These are phyloP conservation scores for Tuber brumale DNA, from an alignment of 495 filamentous ascomycete species.

Conservation along the genomic window DNA sequence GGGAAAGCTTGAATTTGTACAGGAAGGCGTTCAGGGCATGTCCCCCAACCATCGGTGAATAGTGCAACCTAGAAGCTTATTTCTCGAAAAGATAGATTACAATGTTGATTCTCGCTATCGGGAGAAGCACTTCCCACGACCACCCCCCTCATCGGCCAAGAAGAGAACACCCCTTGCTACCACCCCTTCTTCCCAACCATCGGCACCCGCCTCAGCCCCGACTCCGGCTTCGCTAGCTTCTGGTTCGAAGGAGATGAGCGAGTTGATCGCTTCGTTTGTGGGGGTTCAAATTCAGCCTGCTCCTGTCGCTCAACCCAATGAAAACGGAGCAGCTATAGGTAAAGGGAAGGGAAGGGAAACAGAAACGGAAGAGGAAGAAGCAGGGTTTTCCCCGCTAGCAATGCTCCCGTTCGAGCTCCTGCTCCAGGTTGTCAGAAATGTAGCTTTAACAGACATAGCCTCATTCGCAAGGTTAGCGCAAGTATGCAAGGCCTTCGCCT, in stretches of 20 bases:
- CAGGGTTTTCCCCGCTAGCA: conserved; percentile 60
- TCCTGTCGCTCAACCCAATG: conserved; percentile 43
- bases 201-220: conserved; percentile 53
- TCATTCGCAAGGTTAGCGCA: conserved; percentile 69
- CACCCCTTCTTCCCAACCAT: conserved; percentile 45
- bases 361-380: conserved; percentile 11
- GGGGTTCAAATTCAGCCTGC: conserved; percentile 54
- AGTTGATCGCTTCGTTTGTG: conserved; percentile 72
- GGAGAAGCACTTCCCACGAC: conserved; percentile 76
- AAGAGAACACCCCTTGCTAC: conserved; percentile 46
- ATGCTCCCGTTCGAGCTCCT: conserved; percentile 76
- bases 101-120: conserved; percentile 77
- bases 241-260: conserved; percentile 43
- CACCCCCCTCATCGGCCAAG: conserved; percentile 42
- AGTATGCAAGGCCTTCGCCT: conserved; percentile 83
- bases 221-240: conserved; percentile 44
- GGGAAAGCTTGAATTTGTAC: conserved; percentile 84
- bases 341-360: conserved; percentile 48
- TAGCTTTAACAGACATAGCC: conserved; percentile 70
- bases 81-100: conserved; percentile 60
- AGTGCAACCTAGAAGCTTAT: conserved; percentile 33
- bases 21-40: conserved; percentile 77
- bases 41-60: neutral
- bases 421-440: conserved; percentile 61
- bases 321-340: conserved; percentile 43